phyloP scores from a whole-genome alignment of 2,329 filamentous ascomycete species.

The Furcasterigmium furcatum region DNA sequence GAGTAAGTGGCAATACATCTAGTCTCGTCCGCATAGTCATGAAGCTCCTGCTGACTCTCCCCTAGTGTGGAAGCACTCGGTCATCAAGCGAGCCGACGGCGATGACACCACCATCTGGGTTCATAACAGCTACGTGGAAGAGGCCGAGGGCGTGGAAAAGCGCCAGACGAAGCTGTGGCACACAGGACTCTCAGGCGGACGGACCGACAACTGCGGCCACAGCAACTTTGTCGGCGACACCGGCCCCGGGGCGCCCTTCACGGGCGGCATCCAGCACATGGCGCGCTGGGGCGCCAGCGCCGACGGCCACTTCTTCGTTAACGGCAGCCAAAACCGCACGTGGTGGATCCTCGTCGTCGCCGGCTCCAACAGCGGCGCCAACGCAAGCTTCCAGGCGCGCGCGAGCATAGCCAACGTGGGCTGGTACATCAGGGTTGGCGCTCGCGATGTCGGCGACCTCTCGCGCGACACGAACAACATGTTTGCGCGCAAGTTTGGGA shows the following conservation, averaged over 20 bases:
- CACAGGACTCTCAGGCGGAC: no score
- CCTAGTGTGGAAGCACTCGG: no score
- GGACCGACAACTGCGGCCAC: no score
- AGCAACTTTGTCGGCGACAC: no score
- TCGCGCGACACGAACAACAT: background rate
- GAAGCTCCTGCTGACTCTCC: no score
- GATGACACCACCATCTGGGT: background rate
- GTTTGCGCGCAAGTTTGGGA: background rate
- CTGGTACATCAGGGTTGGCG: background rate
- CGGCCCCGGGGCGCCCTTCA: background rate
- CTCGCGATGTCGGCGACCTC: background rate
- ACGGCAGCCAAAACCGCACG: no score
- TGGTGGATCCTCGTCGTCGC: background rate
- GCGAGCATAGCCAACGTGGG: no score
- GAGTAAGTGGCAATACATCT: background rate
- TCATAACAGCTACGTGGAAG: background rate
- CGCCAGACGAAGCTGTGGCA: no score
- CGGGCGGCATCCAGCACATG: background rate
- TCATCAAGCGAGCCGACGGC: background rate
- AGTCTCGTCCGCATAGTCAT: no score
- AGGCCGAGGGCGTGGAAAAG: no score
- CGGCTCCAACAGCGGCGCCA: background rate
- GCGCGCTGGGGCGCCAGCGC: background rate
- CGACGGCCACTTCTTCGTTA: no score
- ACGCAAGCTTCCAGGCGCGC: background rate